A percentile compares a stretch with the other conserved stretches of the same genome.
phyloP scores from a whole-genome alignment of 2,329 filamentous ascomycete genomes.

The Phialophora macrospora region DNA sequence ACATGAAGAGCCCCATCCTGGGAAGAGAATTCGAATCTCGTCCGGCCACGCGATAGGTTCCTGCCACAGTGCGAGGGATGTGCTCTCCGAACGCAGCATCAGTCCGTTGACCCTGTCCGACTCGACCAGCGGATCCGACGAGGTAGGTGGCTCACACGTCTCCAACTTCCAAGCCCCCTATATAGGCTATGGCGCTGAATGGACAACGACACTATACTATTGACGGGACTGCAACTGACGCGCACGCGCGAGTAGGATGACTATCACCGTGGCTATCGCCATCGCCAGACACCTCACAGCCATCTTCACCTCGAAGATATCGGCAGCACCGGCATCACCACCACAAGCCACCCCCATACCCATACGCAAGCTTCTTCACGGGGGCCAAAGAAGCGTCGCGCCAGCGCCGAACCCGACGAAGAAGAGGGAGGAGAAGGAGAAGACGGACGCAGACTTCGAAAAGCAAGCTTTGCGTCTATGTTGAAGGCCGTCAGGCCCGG shows the following conservation, averaged over 20 bases:
- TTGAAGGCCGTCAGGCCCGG: constrained; percentile 7
- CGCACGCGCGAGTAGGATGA: not conserved
- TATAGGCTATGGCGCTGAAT: not conserved
- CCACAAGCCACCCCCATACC: not conserved
- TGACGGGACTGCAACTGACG: not conserved
- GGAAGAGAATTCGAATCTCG: constrained; percentile 17
- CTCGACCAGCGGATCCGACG: constrained; percentile 9
- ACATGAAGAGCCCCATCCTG: constrained; percentile 29
- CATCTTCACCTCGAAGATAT: constrained; percentile 11
- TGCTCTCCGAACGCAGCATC: constrained; percentile 4
- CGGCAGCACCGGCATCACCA: not conserved
- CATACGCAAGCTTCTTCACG: not conserved
- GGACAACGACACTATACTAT: not conserved
- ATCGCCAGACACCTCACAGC: not conserved
- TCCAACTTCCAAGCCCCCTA: not conserved
- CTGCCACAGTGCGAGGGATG: not conserved
- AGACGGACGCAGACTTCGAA: not conserved
- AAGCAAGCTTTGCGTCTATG: constrained; percentile 9
- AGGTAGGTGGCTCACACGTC: constrained; percentile 2
- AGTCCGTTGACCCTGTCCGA: constrained; percentile 17
- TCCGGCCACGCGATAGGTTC: constrained; percentile 12
- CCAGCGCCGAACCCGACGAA: not conserved
- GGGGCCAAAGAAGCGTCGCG: constrained; percentile 5
- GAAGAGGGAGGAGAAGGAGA: not conserved
- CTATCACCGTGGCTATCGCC: not conserved